Evolutionary conservation across 805 yeast genomes (phyloP), one percentile per base, ranked within the genome.

Genomic region (Kodamaea leandrae): DNA sequence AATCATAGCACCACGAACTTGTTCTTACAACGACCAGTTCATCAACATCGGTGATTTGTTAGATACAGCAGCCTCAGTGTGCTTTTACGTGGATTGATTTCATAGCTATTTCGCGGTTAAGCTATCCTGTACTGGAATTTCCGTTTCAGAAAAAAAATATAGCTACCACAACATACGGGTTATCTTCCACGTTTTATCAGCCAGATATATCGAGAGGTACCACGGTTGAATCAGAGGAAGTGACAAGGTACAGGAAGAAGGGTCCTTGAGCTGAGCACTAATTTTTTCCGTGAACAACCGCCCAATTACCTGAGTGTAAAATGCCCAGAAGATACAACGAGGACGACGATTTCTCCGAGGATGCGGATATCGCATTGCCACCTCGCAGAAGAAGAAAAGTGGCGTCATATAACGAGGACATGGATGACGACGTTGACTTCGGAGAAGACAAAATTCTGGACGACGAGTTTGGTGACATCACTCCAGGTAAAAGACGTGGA

Each of bases 261-360:
- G 24, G 24, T 21, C 24, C 6, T 21, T n/a, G n/a, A n/a, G n/a
- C n/a, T n/a, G n/a, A n/a, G n/a, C n/a, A n/a, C n/a, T n/a, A n/a
- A n/a, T n/a, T n/a, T n/a, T n/a, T n/a, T n/a, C n/a, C n/a, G n/a
- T n/a, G n/a, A n/a, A n/a, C n/a, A n/a, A 10, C n/a, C 6, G 28
- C n/a, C 32, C 17, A 9, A 14, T 27, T 8, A 25, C 6, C 28
- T 5, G 17, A n/a, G n/a, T n/a, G n/a, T n/a, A 21, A 30, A 39
- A 44, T 44, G 47, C 36, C 45, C 45, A 37, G 42, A 18, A 42
- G 42, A 33, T 18, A 30, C 49, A 16, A 33, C 43, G 43, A 54
- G 41, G 47, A 49, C 15, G 58, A 55, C 30, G 61, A 57, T 27
- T 47, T 52, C 12, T 55, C 49, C 20, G 53, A 49, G 20, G 49